Conservation (phyloP, 169 alveolate species). For the Babesia divergens region DNA sequence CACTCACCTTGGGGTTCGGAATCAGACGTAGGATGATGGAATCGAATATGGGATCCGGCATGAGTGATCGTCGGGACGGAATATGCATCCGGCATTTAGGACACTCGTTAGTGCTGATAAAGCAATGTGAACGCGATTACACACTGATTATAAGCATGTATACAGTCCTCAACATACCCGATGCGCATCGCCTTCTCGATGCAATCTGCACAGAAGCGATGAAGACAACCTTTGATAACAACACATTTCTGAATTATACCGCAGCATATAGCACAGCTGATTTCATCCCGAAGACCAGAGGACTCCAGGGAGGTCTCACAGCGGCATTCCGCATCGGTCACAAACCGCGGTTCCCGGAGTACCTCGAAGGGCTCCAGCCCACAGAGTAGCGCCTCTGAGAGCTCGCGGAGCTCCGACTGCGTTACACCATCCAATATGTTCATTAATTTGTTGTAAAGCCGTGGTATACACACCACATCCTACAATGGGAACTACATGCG, state of each 20-base stretch:
- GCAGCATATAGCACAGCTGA: constrained; percentile 45
- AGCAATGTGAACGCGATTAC: background rate
- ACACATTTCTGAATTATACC: constrained; percentile 62
- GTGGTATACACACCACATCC: too few species aligned
- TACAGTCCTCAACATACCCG: constrained; percentile 39
- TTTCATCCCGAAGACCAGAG: constrained; percentile 33
- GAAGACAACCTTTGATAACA: constrained; percentile 78
- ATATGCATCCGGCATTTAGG: constrained; percentile 79
- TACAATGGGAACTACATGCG: too few species aligned
- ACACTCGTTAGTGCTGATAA: constrained; percentile 68
- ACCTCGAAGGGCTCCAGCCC: constrained; percentile 27
- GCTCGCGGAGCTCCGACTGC: background rate
- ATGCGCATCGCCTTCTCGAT: constrained; percentile 79
- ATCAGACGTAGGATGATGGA: constrained; percentile 61
- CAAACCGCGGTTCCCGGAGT: constrained; percentile 20
- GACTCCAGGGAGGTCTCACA: constrained; percentile 4
- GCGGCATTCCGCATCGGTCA: background rate
- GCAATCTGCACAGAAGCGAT: constrained; percentile 79
- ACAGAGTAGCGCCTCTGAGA: background rate
- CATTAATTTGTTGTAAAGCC: constrained; percentile 2
- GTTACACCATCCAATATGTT: background rate
- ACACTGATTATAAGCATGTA: background rate
- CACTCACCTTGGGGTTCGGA: constrained; percentile 64
- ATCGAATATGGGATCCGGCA: constrained; percentile 70
- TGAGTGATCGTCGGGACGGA: constrained; percentile 72